phyloP scores from a whole-genome alignment of 2,329 filamentous ascomycete species.

The Elsinoe ampelina region DNA sequence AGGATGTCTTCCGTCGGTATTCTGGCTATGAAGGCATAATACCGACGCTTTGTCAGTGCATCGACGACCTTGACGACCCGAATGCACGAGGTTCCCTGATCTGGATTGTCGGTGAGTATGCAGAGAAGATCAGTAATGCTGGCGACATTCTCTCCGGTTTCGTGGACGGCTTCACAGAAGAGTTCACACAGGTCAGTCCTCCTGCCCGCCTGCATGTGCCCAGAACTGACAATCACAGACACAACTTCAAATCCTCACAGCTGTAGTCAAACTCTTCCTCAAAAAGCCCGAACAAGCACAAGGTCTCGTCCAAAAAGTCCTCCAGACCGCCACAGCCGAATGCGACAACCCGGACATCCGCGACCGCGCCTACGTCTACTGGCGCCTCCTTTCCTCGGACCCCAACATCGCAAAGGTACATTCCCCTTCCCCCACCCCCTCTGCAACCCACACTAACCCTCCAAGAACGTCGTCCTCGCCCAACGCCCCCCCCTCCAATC shows the following conservation, averaged over 20 bases:
- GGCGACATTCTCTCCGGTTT: conserved; percentile 86
- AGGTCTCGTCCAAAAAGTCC: conserved; percentile 82
- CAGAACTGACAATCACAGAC: conserved; percentile 46
- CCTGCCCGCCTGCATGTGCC: neutral
- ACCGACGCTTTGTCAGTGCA: conserved; percentile 88
- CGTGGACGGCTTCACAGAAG: conserved; percentile 88
- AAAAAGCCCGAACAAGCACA: conserved; percentile 94
- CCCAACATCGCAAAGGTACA: conserved; percentile 76
- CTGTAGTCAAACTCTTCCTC: conserved; percentile 92
- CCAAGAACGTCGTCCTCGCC: conserved; percentile 74
- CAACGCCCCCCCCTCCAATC: conserved; percentile 90
- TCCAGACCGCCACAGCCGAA: conserved; percentile 85
- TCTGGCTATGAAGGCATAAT: conserved; percentile 98
- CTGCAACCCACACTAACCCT: neutral
- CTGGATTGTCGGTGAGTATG: conserved; percentile 98
- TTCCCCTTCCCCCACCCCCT: neutral
- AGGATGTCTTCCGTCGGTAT: conserved; percentile 96
- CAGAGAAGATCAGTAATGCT: conserved; percentile 98
- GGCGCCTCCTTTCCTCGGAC: conserved; percentile 89
- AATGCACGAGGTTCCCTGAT: conserved; percentile 84
- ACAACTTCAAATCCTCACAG: conserved; percentile 95
- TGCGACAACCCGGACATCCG: conserved; percentile 97
- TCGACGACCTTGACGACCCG: conserved; percentile 93
- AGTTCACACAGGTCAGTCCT: conserved; percentile 74
- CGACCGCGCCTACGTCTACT: conserved; percentile 96